These are phyloP conservation scores for Ceratobasidium sp. DNA, from an alignment of 1,284 basidiomycete genomes.

Conservation along the genomic window DNA sequence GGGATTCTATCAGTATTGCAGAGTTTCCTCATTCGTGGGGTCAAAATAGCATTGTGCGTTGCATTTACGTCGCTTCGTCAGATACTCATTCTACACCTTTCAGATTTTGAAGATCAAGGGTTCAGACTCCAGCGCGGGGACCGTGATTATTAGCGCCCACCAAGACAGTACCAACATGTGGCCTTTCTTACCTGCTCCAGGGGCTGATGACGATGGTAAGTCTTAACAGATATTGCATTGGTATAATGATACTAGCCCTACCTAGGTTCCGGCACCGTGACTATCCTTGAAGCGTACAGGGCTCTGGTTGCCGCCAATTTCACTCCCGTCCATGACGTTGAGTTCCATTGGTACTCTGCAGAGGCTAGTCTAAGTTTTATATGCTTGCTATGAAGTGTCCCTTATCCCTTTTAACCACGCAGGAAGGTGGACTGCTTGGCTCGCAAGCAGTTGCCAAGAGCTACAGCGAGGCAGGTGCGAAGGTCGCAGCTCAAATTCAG, in stretches of 20 bases:
- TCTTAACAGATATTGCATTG: background rate
- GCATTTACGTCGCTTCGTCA: constrained; percentile 49
- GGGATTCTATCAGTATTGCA: constrained; percentile 65
- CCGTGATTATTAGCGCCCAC: constrained; percentile 82
- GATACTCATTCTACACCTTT: constrained; percentile 24
- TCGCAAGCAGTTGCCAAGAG: constrained; percentile 87
- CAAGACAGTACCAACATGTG: constrained; percentile 91
- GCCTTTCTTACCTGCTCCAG: constrained; percentile 89
- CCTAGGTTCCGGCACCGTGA: constrained; percentile 79
- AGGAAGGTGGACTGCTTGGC: constrained; percentile 95
- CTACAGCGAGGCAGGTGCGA: constrained; percentile 69
- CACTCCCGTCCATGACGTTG: constrained; percentile 77
- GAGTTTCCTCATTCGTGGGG: constrained; percentile 93
- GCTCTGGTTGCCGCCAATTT: constrained; percentile 82
- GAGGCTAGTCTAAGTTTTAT: constrained; percentile 55
- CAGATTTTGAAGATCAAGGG: constrained; percentile 78
- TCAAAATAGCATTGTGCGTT: constrained; percentile 84
- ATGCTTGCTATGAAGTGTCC: background rate
- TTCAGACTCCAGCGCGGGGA: constrained; percentile 62
- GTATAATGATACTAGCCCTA: background rate
- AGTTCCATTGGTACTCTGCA: constrained; percentile 97
- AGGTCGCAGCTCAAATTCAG: constrained; percentile 90
- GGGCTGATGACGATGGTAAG: constrained; percentile 85
- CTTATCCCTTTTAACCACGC: constrained; percentile 19
- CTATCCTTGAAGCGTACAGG: constrained; percentile 89